phyloP scores from a whole-genome alignment of 305 asterid genomes.

The Solanum hybrid region DNA sequence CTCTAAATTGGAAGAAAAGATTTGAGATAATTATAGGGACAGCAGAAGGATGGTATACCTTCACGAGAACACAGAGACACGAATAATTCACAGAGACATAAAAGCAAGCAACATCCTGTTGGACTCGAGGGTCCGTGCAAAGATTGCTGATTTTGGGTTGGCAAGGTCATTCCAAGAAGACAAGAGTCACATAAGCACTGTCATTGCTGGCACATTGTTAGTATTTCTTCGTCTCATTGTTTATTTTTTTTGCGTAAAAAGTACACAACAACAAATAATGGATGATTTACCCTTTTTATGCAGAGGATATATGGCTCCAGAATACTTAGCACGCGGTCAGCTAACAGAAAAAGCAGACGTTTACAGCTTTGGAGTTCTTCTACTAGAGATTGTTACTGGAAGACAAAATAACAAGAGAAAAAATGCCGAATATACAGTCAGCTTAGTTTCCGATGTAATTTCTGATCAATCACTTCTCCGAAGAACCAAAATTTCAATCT shows the following conservation, averaged over 20 bases:
- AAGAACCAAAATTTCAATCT: background rate
- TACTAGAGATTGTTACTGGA: no score
- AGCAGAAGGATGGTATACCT: constrained; percentile 73
- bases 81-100: constrained; percentile 78
- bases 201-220: constrained; percentile 90
- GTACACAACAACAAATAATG: background rate
- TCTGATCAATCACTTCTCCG: no score
- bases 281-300: background rate
- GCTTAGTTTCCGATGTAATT: no score
- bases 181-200: constrained; percentile 82
- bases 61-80: constrained; percentile 55
- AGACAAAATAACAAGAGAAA: no score
- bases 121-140: constrained; percentile 58
- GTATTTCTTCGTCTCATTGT: constrained; percentile 5
- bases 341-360: no score
- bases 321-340: constrained; percentile 27
- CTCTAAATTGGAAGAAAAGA: constrained; percentile 75
- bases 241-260: background rate
- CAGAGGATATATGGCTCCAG: constrained; percentile 76
- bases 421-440: no score
- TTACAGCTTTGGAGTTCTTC: no score
- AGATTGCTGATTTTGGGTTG: constrained; percentile 88
- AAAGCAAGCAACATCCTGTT: constrained; percentile 75
- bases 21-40: constrained; percentile 59
- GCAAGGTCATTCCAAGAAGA: constrained; percentile 83